Base-by-base conservation (phyloP, 257 asterid genomes). In the Coffea canephora region DNA sequence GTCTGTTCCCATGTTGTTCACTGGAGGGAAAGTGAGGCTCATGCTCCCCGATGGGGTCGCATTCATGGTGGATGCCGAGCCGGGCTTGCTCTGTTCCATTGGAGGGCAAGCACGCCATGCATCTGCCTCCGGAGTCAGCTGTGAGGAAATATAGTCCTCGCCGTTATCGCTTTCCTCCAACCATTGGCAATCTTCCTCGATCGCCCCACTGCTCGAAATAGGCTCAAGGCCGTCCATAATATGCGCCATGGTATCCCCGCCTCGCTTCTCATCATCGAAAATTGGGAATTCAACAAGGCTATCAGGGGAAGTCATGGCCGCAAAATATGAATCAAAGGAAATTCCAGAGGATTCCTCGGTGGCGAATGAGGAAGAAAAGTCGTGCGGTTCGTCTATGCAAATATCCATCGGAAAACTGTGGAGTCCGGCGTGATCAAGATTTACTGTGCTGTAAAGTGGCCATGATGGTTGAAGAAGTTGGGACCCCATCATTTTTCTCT, bases 401-500 rank as follows among this genome's bases (percentile, higher is more conserved):
- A 82, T 78, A 34, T 87, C 88, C 74, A 81, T 81, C 31, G 81
- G 78, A 73, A 78, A 87, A 81, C 73, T 82, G 81, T 54, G 84
- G 9, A 82, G 10, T 19, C 43, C 77, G n/a, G 77, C 49, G 7
- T 83, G 76, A 82, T 83, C 82, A 74, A 76, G 80, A 71, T 50
- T 69, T 70, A 85, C 39, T 41, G 82, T 70, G 85, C 73, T 73
- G 79, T 78, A 80, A 82, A 76, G 39, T 66, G 83, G 79, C 89
- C 92, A 85, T 25, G 89, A 81, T 48, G 90, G 91, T 27, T 78
- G 83, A 57, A 88, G 72, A 69, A 76, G 66, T 81, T 83, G 85
- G 50, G 90, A 72, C 78, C 86, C 93, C 90, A 87, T 90, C 90
- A 85, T 89, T 74, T 78, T 71, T 52, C 80, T 73, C 75, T 39